Conservation (phyloP, 2,329 filamentous ascomycete genomes). For the Onygenales sp. region DNA sequence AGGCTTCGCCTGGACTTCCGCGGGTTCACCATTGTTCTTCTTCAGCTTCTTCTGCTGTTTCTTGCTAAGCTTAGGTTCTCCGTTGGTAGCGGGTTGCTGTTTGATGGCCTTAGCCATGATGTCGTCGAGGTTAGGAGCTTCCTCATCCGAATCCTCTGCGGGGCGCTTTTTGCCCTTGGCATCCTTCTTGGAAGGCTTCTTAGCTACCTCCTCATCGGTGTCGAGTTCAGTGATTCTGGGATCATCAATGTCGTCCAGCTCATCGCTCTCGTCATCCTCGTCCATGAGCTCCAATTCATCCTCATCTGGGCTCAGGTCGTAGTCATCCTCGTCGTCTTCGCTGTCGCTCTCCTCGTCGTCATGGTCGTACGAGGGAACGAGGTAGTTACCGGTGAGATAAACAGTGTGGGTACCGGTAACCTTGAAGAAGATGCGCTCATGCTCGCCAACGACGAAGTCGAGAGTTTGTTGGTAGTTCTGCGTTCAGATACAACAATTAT, state of each 20-base stretch:
- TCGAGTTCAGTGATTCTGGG: constrained; percentile 78
- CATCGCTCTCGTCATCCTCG: constrained; percentile 58
- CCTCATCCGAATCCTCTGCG: constrained; percentile 58
- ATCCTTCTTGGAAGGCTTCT: constrained; percentile 43
- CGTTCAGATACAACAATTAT: constrained; percentile 3
- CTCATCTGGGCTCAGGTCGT: constrained; percentile 66
- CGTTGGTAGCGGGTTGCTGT: constrained; percentile 39
- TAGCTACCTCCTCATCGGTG: constrained; percentile 63
- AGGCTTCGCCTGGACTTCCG: constrained; percentile 45
- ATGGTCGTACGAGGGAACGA: constrained; percentile 55
- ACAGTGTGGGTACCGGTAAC: constrained; percentile 83
- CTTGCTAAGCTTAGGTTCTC: constrained; percentile 75
- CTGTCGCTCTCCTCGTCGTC: constrained; percentile 13
- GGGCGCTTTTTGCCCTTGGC: constrained; percentile 78
- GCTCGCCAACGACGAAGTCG: constrained; percentile 81
- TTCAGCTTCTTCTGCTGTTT: constrained; percentile 97
- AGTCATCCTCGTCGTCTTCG: constrained; percentile 54
- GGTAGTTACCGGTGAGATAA: constrained; percentile 92
- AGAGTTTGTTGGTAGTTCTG: constrained; percentile 93
- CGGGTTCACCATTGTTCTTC: constrained; percentile 93
- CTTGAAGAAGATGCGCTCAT: constrained; percentile 86
- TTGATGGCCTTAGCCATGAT: constrained; percentile 67
- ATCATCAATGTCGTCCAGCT: constrained; percentile 67
- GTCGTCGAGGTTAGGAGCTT: constrained; percentile 61
- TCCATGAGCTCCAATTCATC: constrained; percentile 57